Evolutionary conservation across 164 flowering plant species (phyloP).

Genomic region (Kingdonia uniflora): DNA sequence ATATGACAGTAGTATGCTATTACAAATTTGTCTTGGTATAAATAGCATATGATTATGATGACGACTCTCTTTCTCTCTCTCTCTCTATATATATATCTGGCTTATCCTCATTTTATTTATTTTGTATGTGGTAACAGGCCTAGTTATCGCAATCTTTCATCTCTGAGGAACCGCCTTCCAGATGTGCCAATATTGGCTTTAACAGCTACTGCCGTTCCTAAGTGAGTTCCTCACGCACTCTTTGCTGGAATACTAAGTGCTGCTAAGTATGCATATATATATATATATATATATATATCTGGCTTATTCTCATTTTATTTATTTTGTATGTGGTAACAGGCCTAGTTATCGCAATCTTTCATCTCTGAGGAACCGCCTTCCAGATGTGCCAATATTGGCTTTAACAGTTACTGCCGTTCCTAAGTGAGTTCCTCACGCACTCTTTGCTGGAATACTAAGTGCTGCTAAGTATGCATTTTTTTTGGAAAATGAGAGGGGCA

Average conservation of each 20-base stretch:
- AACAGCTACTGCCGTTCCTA: slow-evolving; percentile 95
- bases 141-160: slow-evolving; percentile 83
- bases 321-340: slow-evolving; percentile 20
- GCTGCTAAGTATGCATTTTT: too few relatives aligned
- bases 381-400: slow-evolving; percentile 75
- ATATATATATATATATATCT: too few relatives aligned
- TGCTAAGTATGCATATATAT: too few relatives aligned
- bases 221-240: slow-evolving; percentile 36
- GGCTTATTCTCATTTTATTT: too few relatives aligned
- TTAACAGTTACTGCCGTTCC: slow-evolving; percentile 96
- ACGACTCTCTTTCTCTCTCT: too few relatives aligned
- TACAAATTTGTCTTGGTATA: too few relatives aligned
- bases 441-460: not conserved
- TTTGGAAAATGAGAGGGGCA: too few relatives aligned
- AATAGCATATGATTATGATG: too few relatives aligned
- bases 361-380: slow-evolving; percentile 55
- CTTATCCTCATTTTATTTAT: not conserved
- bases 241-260: not conserved
- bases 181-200: slow-evolving; percentile 78
- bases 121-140: slow-evolving; percentile 41
- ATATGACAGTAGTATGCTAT: too few relatives aligned
- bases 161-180: slow-evolving; percentile 57
- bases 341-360: slow-evolving; percentile 91
- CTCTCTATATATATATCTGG: not conserved
- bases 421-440: slow-evolving; percentile 41